Conservation (phyloP, 73 alveolate genomes). For the Stentor roeselii region DNA sequence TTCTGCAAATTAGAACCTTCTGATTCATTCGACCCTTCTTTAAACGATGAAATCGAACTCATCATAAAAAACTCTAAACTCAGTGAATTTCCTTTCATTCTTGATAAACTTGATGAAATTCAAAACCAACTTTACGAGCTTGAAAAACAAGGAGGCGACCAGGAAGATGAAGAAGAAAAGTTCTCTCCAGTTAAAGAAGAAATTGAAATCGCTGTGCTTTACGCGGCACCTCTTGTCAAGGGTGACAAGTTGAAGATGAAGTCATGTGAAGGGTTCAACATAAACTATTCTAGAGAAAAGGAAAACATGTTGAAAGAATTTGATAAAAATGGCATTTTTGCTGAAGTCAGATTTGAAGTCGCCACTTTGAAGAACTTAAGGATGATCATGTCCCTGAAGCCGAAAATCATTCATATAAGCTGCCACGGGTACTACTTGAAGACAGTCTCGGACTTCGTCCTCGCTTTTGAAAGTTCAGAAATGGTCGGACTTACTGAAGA, state of each 20-base stretch:
- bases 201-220: slow-evolving; percentile 54
- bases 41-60: slow-evolving; percentile 8
- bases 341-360: slow-evolving; percentile 47
- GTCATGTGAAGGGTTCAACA: neutral
- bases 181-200: neutral
- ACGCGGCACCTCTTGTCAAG: slow-evolving; percentile 58
- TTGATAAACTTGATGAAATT: slow-evolving; percentile 6
- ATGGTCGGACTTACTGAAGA: slow-evolving; percentile 46
- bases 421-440: slow-evolving; percentile 62
- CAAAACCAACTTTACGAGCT: slow-evolving; percentile 14
- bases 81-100: slow-evolving; percentile 12
- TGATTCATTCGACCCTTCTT: neutral
- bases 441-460: slow-evolving; percentile 15
- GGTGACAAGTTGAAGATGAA: slow-evolving; percentile 30
- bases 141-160: neutral
- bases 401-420: slow-evolving; percentile 57
- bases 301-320: slow-evolving; percentile 27
- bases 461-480: slow-evolving; percentile 56
- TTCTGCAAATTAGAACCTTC: neutral
- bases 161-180: neutral
- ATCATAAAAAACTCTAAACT: neutral
- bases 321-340: slow-evolving; percentile 28
- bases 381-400: slow-evolving; percentile 33
- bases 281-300: neutral
- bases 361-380: slow-evolving; percentile 47